These are phyloP conservation scores for Abelmoschus esculentus DNA, from an alignment of 345 rosid genomes.

Conservation along the genomic window DNA sequence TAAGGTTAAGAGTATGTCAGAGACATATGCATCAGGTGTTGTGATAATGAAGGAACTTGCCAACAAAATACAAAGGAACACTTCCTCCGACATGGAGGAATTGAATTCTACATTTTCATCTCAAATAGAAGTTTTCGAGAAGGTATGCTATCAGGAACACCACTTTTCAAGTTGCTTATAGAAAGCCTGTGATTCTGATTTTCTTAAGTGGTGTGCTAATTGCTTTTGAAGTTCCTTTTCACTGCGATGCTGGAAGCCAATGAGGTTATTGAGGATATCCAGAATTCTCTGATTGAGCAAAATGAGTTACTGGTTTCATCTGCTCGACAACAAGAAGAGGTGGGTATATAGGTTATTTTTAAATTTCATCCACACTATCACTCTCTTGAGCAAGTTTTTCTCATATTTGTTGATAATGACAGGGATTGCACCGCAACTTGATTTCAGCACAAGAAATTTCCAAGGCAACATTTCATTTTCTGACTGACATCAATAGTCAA, in stretches of 20 bases:
- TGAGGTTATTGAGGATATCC: too few relatives aligned
- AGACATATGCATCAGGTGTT: conserved; percentile 50
- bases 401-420: conserved; percentile 9
- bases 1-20: conserved; percentile 43
- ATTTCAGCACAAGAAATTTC: conserved; percentile 53
- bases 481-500: conserved; percentile 48
- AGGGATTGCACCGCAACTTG: conserved; percentile 56
- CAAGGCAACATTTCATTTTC: conserved; percentile 39
- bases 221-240: conserved; percentile 47
- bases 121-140: conserved; percentile 13
- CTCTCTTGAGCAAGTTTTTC: conserved; percentile 3
- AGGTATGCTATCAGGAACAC: conserved; percentile 30
- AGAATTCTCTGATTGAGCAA: conserved; percentile 34
- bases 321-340: conserved; percentile 65
- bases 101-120: conserved; percentile 35
- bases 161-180: neutral
- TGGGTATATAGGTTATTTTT: conserved; percentile 11
- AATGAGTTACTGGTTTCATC: conserved; percentile 49
- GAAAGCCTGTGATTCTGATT: neutral
- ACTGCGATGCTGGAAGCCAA: conserved; percentile 8
- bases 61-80: conserved; percentile 35
- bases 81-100: conserved; percentile 49
- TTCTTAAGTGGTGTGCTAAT: neutral
- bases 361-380: neutral
- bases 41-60: conserved; percentile 47